A percentile compares a stretch with the other conserved stretches of the same genome.
These are phyloP conservation scores for Testicularia cyperi DNA, from an alignment of 1,284 basidiomycete genomes.

Conservation along the genomic window DNA sequence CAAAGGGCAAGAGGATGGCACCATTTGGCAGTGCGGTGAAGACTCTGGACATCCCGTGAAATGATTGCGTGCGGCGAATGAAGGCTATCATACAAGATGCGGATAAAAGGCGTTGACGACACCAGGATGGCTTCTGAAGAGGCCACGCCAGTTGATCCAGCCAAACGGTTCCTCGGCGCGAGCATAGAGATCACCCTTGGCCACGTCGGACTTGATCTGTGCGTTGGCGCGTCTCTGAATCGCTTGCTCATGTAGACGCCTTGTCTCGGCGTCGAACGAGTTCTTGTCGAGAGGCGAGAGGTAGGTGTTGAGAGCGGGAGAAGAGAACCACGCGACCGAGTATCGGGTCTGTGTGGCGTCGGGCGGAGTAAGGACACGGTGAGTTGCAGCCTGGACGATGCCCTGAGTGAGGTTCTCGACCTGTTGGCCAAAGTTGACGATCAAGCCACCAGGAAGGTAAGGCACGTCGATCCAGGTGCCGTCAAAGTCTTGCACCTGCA, in stretches of 20 bases:
- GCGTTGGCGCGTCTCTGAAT: constrained; percentile 8
- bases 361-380: constrained; percentile 36
- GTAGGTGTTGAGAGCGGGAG: constrained; percentile 34
- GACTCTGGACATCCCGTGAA: no score
- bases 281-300: constrained; percentile 17
- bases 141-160: constrained; percentile 44
- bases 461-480: constrained; percentile 48
- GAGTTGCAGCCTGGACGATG: constrained; percentile 47
- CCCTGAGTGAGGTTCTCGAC: constrained; percentile 43
- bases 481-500: constrained; percentile 43
- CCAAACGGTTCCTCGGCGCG: constrained; percentile 34
- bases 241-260: constrained; percentile 19
- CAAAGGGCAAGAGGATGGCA: no score
- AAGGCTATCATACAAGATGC: constrained; percentile 2
- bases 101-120: constrained; percentile 27
- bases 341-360: constrained; percentile 4
- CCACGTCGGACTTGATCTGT: constrained; percentile 31
- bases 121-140: constrained; percentile 39
- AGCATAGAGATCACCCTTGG: constrained; percentile 38
- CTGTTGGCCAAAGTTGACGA: constrained; percentile 57
- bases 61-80: no score
- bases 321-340: constrained; percentile 47
- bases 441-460: constrained; percentile 17
- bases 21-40: no score
- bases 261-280: constrained; percentile 21